Evolutionary conservation across 1,139 yeast genomes (phyloP), one percentile per base, ranked within the genome.

Genomic region (Geotrichum carabidarum): DNA sequence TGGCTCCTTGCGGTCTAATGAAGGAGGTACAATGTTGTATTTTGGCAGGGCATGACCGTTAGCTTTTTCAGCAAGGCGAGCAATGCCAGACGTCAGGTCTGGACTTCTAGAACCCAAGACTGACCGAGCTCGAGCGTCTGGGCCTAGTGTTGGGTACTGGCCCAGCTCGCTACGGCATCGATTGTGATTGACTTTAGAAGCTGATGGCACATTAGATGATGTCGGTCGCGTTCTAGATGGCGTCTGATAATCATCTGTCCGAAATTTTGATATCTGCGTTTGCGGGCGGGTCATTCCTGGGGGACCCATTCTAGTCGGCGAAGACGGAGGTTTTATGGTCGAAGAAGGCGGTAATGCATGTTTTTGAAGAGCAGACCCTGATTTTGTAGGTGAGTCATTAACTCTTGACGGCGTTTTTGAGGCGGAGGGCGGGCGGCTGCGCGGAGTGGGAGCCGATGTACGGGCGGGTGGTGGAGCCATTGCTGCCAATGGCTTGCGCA

Each of bases 361-460:
- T 32, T 44, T 44, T 7, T 11, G 30, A 31, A 44, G 8, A 8
- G 6, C 15, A 7, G 14, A 8, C 12, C 30, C 36, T 31, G 38
- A 31, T 11, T n/a, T 30, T 4, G 30, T 44, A 7, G 37, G 47
- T 4, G 38, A 44, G 17, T 15, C 40, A n/a, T n/a, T 44, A 12
- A 42, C 11, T 27, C 44, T 18, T 8, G 44, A 42, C n/a, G 44
- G 34, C 9, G 44, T 22, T 15, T 32, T 42, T 22, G 44, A 42
- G n/a, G 14, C 40, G 15, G 15, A 37, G 2, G 84, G n/a, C 70
- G 70, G 1, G 63, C 59, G 3, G 86, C 66, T 48, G 77, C 79
- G 44, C 4, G 32, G n/a, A 2, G 38, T 22, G 15, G 38, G 37
- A 9, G 14, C 31, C 11, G 37, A 11, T 18, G 40, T 12, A 22